Evolutionary conservation across 2,329 filamentous ascomycete genomes (phyloP).

Genomic region (Diaporthe aspalathi): DNA sequence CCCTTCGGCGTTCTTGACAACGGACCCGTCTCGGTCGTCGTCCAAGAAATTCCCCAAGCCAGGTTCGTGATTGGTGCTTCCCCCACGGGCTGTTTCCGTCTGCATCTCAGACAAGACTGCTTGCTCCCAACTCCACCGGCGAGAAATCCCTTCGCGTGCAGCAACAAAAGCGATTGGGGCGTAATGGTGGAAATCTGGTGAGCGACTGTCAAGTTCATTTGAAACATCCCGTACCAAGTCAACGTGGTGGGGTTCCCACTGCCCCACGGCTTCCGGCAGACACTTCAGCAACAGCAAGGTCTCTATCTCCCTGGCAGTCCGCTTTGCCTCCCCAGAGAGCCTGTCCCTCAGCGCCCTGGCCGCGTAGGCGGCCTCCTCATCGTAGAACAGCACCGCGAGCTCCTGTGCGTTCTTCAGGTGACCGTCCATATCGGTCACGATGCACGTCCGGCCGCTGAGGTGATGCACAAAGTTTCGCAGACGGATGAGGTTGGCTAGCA

Average conservation of each 20-base stretch:
- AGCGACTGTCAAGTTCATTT: neutral
- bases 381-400: neutral
- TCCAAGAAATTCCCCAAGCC: no score
- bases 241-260: neutral
- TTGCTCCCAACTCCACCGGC: neutral
- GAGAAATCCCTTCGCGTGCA: neutral
- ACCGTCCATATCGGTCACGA: neutral
- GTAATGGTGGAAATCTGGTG: neutral
- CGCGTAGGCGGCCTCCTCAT: neutral
- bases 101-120: neutral
- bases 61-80: no score
- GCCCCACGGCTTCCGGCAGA: neutral
- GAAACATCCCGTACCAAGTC: neutral
- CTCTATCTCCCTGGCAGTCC: neutral
- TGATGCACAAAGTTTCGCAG: neutral
- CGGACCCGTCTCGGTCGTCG: no score
- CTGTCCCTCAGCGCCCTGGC: neutral
- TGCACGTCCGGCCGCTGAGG: neutral
- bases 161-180: neutral
- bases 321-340: neutral
- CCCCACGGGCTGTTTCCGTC: no score
- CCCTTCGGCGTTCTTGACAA: no score
- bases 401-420: neutral
- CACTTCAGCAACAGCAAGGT: neutral
- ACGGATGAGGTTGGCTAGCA: accelerated